Base-by-base conservation (phyloP, 2,329 filamentous ascomycete genomes). In the Ascocoryne sarcoides region DNA sequence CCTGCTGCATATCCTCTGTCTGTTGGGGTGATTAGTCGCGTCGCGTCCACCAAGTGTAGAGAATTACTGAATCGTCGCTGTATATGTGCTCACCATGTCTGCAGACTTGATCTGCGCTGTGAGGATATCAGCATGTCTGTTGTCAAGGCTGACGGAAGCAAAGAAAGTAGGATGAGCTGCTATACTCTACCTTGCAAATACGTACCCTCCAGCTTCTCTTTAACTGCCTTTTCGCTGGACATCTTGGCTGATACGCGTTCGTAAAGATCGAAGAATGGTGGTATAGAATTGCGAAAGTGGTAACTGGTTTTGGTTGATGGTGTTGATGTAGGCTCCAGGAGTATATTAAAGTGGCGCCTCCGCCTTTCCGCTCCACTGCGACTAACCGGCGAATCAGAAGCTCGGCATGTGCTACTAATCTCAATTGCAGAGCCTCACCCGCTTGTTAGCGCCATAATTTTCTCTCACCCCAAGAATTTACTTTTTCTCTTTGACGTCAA, bases 1-100 rank as follows among this genome's bases (percentile, higher is more conserved):
- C 90, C 58, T 85, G 78, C 61, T 95, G 88, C 92, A 98, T 95
- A 57, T 95, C 89, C 44, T 96, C 90, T 57, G 82, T 90, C 92
- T 96, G 61, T 54, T 32, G 36, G 26, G 36, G n/a, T 40, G 18
- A 21, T 57, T 38, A 56, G 51, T 47, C 23, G 8, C 19, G n/a
- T 21, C 31, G 2, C 32, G 12, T 36, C 17, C 18, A 3, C 32
- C 5, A 40, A 32, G 26, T 29, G 39, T 20, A 35, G n/a, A 14
- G 15, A 17, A 15, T 20, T 12, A 37, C 32, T 14, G 10, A 39
- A 19, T 12, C 12, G 23, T 7, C 12, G 12, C 12, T 26, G 12
- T 26, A 12, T 26, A 26, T 12, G 23, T 34, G 39, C 70, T 65
- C 74, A 96, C 92, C 92, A 98, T 98, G 62, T 98, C 92, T 44